phyloP scores from a whole-genome alignment of 2,329 filamentous ascomycete species.

The Mollisiaceae sp. region DNA sequence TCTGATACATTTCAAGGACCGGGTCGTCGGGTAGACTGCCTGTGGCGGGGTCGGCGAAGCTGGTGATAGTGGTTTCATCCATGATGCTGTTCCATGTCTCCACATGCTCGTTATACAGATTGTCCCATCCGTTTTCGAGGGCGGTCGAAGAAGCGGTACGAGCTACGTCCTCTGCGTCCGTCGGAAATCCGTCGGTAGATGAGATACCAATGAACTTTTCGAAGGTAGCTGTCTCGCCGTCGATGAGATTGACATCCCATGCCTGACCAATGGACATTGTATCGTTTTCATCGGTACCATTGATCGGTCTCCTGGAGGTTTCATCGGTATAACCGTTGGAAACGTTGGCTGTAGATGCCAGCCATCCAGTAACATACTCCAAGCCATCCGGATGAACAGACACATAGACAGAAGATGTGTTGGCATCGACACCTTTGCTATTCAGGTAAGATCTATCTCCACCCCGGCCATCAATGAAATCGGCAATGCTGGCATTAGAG shows the following conservation, averaged over 20 bases:
- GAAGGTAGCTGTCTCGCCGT: slow-evolving; percentile 56
- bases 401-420: slow-evolving; percentile 58
- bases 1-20: slow-evolving; percentile 45
- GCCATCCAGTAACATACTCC: slow-evolving; percentile 61
- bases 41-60: slow-evolving; percentile 58
- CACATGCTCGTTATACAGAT: slow-evolving; percentile 18
- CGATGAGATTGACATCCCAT: slow-evolving; percentile 53
- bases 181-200: slow-evolving; percentile 66
- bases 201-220: slow-evolving; percentile 68
- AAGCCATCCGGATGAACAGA: slow-evolving; percentile 65
- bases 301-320: slow-evolving; percentile 18
- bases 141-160: slow-evolving; percentile 50
- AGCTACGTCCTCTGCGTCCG: slow-evolving; percentile 50
- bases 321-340: slow-evolving; percentile 43
- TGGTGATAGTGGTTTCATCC: slow-evolving; percentile 42
- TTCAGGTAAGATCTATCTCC: slow-evolving; percentile 64
- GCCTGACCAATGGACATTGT: slow-evolving; percentile 62
- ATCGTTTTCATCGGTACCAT: neutral
- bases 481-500: slow-evolving; percentile 56
- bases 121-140: slow-evolving; percentile 20
- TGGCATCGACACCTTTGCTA: slow-evolving; percentile 55
- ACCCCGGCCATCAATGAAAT: slow-evolving; percentile 65
- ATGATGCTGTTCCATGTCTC: slow-evolving; percentile 41
- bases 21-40: slow-evolving; percentile 48
- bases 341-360: slow-evolving; percentile 52